Evolutionary conservation across 306 rosid genomes (phyloP).

Genomic region (Quercus dentata): DNA sequence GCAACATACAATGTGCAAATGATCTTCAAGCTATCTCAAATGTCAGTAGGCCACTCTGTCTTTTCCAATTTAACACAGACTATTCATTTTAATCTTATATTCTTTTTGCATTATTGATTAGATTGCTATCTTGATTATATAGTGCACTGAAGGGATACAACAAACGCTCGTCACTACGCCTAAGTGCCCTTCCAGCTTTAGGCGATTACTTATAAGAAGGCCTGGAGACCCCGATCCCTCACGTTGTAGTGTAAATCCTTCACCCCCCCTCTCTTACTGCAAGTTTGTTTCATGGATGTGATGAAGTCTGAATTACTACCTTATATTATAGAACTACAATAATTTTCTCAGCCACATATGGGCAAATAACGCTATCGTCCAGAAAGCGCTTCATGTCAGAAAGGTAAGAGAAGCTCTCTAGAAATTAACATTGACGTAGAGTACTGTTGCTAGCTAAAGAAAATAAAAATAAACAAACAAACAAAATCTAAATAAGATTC

Average conservation of each 20-base stretch:
- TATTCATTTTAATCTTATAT: neutral
- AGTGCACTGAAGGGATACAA: slow-evolving; percentile 14
- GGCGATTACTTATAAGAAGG: neutral
- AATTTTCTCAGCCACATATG: slow-evolving; percentile 14
- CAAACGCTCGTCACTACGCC: neutral
- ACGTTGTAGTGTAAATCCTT: slow-evolving; percentile 8
- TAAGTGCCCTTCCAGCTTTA: neutral
- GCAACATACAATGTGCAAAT: slow-evolving; percentile 11
- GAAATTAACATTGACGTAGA: neutral
- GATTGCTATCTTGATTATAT: neutral
- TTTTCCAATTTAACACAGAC: neutral
- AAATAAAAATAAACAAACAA: neutral
- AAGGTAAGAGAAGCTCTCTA: slow-evolving; percentile 5
- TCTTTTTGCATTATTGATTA: neutral
- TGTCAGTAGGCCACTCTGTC: slow-evolving; percentile 7
- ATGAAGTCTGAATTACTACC: neutral
- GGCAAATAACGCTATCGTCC: slow-evolving; percentile 27
- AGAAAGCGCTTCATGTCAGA: slow-evolving; percentile 13
- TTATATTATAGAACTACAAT: slow-evolving; percentile 7
- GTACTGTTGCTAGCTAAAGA: neutral
- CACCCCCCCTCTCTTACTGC: too few relatives aligned
- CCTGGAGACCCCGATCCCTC: neutral
- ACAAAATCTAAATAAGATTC: neutral
- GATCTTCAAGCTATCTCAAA: slow-evolving; percentile 24
- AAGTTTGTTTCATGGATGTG: neutral